A percentile compares a stretch with the other conserved stretches of the same genome.
Conservation (phyloP, 495 filamentous ascomycete genomes). For the Penicillium crystallinum region DNA sequence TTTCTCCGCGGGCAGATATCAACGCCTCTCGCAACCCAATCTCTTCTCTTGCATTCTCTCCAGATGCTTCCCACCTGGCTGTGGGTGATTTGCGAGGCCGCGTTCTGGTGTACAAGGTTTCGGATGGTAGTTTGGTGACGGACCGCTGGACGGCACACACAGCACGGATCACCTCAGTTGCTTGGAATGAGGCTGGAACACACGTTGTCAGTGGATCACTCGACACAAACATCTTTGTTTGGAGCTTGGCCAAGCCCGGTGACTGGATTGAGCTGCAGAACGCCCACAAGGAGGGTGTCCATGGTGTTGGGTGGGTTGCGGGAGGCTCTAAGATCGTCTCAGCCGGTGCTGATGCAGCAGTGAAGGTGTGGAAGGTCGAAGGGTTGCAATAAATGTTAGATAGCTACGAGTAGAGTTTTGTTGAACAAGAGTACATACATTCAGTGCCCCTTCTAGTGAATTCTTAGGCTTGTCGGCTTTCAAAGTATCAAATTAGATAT, state of each 20-base stretch:
- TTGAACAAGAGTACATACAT: no score
- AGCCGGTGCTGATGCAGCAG: constrained; percentile 77
- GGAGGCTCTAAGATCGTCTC: constrained; percentile 66
- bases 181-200: constrained; percentile 71
- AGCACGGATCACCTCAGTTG: constrained; percentile 73
- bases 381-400: constrained; percentile 44
- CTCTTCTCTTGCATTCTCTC: constrained; percentile 69
- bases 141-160: constrained; percentile 89
- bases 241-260: constrained; percentile 81
- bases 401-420: background rate
- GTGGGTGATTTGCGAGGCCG: constrained; percentile 81
- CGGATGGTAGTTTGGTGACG: constrained; percentile 44
- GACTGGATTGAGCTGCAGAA: constrained; percentile 72
- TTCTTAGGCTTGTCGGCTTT: no score
- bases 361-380: constrained; percentile 84
- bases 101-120: constrained; percentile 65
- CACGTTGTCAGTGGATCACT: constrained; percentile 79
- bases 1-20: constrained; percentile 42
- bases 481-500: no score
- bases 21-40: constrained; percentile 38
- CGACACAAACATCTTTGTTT: constrained; percentile 87
- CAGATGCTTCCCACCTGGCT: constrained; percentile 65
- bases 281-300: constrained; percentile 93
- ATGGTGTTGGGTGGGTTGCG: constrained; percentile 78
- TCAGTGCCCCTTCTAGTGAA: no score